Percentiles rank a stretch among this genome's conserved stretches.
phyloP scores from a whole-genome alignment of 495 filamentous ascomycete species.

The Filosporella fistucella region DNA sequence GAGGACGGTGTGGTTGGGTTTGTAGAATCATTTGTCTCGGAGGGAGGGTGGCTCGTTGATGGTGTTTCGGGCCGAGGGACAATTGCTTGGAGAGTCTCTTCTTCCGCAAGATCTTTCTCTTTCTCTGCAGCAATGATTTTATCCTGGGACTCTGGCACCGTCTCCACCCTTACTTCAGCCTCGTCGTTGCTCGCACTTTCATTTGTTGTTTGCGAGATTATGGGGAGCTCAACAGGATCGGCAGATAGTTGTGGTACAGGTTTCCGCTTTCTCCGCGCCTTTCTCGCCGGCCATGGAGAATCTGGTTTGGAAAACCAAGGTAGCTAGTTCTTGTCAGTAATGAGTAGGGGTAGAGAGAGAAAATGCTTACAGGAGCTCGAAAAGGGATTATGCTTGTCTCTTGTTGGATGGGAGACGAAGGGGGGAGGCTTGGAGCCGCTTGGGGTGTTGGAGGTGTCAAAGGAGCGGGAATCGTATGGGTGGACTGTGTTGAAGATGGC shows the following conservation, averaged over 20 bases:
- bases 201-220: slow-evolving; percentile 26
- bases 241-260: slow-evolving; percentile 15
- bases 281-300: slow-evolving; percentile 55
- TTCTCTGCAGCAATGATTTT: too few species aligned
- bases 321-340: slow-evolving; percentile 41
- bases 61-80: slow-evolving; percentile 60
- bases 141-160: background rate
- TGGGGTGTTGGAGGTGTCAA: slow-evolving; percentile 34
- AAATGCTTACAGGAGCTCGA: slow-evolving; percentile 55
- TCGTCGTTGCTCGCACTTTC: slow-evolving; percentile 19
- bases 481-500: slow-evolving; percentile 37
- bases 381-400: slow-evolving; percentile 37
- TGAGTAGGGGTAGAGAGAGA: background rate
- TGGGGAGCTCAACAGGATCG: slow-evolving; percentile 21
- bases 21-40: slow-evolving; percentile 47
- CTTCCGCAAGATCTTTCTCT: slow-evolving; percentile 16
- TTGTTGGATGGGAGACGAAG: slow-evolving; percentile 15
- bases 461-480: slow-evolving; percentile 33
- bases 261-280: slow-evolving; percentile 30
- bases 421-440: slow-evolving; percentile 10
- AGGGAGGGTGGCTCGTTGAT: slow-evolving; percentile 60
- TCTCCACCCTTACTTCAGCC: slow-evolving; percentile 24
- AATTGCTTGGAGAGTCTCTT: slow-evolving; percentile 24
- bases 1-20: slow-evolving; percentile 71
- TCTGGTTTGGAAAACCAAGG: slow-evolving; percentile 80